A percentile compares a stretch with the other conserved stretches of the same genome.
phyloP scores from a whole-genome alignment of 1,284 basidiomycete genomes.

The Microbotryum intermedium region DNA sequence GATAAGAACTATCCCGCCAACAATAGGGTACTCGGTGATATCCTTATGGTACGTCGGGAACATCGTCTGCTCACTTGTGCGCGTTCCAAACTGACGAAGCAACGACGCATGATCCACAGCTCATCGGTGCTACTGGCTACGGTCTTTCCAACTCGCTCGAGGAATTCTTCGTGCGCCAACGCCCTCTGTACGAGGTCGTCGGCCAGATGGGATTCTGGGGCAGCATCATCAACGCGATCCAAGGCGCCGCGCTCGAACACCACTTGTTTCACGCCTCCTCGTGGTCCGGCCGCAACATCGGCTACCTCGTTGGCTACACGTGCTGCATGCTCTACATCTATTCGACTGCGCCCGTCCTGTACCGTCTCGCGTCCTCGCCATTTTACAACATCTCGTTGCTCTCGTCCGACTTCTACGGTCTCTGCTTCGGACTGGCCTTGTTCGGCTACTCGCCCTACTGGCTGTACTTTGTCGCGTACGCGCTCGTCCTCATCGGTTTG shows the following conservation, averaged over 20 bases:
- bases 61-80: too few relatives aligned
- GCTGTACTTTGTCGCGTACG: conserved; percentile 22
- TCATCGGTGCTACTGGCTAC: conserved; percentile 66
- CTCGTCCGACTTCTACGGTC: conserved; percentile 73
- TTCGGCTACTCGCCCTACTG: conserved; percentile 30
- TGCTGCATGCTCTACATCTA: conserved; percentile 63
- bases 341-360: conserved; percentile 71
- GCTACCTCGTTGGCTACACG: conserved; percentile 65
- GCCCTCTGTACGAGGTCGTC: conserved; percentile 67
- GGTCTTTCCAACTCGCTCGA: conserved; percentile 79
- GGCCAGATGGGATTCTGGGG: conserved; percentile 78
- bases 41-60: conserved; percentile 57
- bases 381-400: conserved; percentile 74
- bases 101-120: neutral
- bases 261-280: conserved; percentile 52
- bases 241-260: conserved; percentile 67
- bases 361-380: conserved; percentile 68
- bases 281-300: conserved; percentile 63
- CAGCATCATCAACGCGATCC: conserved; percentile 61
- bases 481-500: conserved; percentile 26
- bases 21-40: conserved; percentile 64
- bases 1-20: conserved; percentile 46
- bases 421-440: conserved; percentile 60
- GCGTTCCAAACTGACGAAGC: too few relatives aligned
- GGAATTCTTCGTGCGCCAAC: conserved; percentile 68